phyloP scores from a whole-genome alignment of 1,139 yeast species.

The Diutina pseudorugosa region DNA sequence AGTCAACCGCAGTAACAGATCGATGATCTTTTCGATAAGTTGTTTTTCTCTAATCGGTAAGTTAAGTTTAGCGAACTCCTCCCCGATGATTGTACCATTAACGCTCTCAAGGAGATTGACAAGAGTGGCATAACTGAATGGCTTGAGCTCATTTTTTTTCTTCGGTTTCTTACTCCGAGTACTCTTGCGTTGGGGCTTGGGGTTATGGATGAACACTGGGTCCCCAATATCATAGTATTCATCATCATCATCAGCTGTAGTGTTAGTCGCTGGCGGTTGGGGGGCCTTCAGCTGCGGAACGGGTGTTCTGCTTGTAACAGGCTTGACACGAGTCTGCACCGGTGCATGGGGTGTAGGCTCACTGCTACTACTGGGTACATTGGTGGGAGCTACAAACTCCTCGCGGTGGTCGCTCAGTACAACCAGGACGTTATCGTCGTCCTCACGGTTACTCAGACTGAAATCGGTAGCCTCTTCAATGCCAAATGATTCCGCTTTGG shows the following conservation, averaged over 20 bases:
- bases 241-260: background rate
- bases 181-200: background rate
- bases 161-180: background rate
- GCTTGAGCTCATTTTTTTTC: background rate
- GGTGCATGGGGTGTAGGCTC: background rate
- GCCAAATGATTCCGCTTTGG: background rate
- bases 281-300: background rate
- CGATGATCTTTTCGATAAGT: constrained; percentile 73
- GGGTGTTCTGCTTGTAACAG: background rate
- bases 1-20: constrained; percentile 70
- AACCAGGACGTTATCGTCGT: background rate
- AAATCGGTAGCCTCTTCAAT: background rate
- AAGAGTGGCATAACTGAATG: constrained; percentile 43
- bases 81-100: constrained; percentile 51
- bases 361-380: background rate
- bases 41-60: constrained; percentile 69
- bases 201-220: constrained; percentile 3
- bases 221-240: constrained; percentile 3
- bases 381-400: background rate
- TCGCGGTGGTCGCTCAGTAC: background rate
- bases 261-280: background rate
- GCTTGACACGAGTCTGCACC: background rate
- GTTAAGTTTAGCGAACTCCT: constrained; percentile 64
- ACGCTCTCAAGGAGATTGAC: constrained; percentile 49
- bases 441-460: background rate